Evolutionary conservation across 768 basidiomycete genomes (phyloP).

Genomic region (Amanita muscaria): DNA sequence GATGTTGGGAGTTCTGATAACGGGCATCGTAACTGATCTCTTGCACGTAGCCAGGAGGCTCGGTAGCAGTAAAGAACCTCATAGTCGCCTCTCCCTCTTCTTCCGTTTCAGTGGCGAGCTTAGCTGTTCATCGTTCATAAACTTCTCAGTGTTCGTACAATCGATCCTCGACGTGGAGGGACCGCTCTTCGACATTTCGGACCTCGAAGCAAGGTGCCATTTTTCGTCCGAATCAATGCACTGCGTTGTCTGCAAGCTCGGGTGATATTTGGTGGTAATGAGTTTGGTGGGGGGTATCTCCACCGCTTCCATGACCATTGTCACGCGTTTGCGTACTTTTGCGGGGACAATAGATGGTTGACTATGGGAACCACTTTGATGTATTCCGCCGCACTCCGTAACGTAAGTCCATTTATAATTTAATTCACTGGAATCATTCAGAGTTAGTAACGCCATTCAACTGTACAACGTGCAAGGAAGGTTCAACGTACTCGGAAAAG

Average conservation of each 20-base stretch:
- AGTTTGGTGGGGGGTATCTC: slow-evolving; percentile 12
- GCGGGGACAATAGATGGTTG: too few relatives aligned
- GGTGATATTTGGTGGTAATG: neutral
- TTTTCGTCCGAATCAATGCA: neutral
- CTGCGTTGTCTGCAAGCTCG: neutral
- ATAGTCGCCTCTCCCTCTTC: neutral
- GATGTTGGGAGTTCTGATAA: too few relatives aligned
- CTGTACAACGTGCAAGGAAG: too few relatives aligned
- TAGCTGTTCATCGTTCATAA: neutral
- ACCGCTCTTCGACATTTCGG: neutral
- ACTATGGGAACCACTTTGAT: too few relatives aligned
- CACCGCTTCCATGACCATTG: slow-evolving; percentile 18
- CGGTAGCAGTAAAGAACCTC: neutral
- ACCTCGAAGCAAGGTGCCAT: neutral
- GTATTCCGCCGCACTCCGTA: too few relatives aligned
- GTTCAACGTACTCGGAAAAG: too few relatives aligned
- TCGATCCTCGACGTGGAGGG: too few relatives aligned
- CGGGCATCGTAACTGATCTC: neutral
- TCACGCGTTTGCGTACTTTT: too few relatives aligned
- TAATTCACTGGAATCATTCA: too few relatives aligned
- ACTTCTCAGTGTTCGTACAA: neutral
- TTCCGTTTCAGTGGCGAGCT: neutral
- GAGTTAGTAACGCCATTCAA: too few relatives aligned
- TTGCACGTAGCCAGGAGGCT: neutral
- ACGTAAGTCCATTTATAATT: too few relatives aligned